Evolutionary conservation across 1,139 yeast genomes (phyloP).

Genomic region (Oligophagozyma castellii): DNA sequence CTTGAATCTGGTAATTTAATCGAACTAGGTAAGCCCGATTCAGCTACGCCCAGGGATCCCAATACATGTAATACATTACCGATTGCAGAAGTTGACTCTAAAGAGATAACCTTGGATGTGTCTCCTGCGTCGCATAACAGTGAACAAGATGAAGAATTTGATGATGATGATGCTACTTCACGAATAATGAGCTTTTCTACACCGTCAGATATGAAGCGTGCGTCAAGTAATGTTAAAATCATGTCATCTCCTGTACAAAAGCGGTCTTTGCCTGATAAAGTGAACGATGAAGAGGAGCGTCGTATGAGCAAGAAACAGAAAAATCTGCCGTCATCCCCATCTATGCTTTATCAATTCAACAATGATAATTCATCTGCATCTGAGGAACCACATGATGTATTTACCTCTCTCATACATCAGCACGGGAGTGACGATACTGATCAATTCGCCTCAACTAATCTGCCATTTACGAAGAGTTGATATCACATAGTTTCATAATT

Average conservation of each 20-base stretch:
- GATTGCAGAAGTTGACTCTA: conserved; percentile 25
- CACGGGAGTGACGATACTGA: too few relatives aligned
- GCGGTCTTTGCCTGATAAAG: too few relatives aligned
- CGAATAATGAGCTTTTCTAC: not conserved
- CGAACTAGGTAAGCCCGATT: conserved; percentile 6
- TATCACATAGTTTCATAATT: too few relatives aligned
- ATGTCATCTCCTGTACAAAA: conserved; percentile 1
- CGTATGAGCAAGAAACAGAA: conserved; percentile 12
- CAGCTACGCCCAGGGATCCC: conserved; percentile 30
- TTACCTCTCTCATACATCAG: conserved; percentile 1
- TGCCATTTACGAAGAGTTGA: too few relatives aligned
- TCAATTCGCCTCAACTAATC: too few relatives aligned
- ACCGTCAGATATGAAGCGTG: conserved; percentile 1
- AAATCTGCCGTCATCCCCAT: conserved; percentile 23
- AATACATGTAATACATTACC: conserved; percentile 29
- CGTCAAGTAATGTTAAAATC: conserved; percentile 1
- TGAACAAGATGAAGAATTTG: conserved; percentile 2
- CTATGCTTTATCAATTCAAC: conserved; percentile 21
- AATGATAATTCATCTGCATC: too few relatives aligned
- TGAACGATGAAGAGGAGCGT: conserved; percentile 6
- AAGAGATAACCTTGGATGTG: too few relatives aligned
- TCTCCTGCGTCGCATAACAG: too few relatives aligned
- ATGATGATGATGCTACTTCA: not conserved
- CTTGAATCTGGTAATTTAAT: conserved; percentile 1
- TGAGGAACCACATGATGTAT: conserved; percentile 2